These are phyloP conservation scores for Hippophae rhamnoides DNA, from an alignment of 306 rosid genomes.

Conservation along the genomic window DNA sequence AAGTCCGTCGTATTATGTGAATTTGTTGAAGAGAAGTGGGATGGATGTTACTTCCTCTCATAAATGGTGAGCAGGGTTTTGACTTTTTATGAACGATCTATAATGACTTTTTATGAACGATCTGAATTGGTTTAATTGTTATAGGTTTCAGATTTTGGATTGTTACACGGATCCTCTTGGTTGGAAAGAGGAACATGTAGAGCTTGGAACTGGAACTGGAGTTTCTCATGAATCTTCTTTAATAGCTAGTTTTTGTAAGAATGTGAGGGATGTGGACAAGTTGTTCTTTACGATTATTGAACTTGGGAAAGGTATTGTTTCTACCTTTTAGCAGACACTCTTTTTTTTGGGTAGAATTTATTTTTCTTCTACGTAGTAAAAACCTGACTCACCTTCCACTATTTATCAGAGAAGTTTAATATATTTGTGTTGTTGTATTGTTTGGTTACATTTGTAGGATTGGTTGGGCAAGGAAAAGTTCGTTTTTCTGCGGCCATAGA, in stretches of 20 bases:
- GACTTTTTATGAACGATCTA: too few species aligned
- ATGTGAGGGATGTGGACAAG: conserved; percentile 54
- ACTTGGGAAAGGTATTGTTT: conserved; percentile 54
- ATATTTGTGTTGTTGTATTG: neutral
- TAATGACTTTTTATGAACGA: neutral
- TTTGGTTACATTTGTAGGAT: conserved; percentile 36
- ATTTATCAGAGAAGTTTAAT: neutral
- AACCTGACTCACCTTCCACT: neutral
- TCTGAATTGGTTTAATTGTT: conserved; percentile 12
- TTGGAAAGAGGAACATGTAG: conserved; percentile 62
- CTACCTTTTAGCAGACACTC: neutral
- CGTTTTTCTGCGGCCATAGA: conserved; percentile 68
- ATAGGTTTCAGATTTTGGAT: conserved; percentile 84
- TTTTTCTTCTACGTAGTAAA: neutral
- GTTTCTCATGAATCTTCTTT: conserved; percentile 29
- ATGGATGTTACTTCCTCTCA: conserved; percentile 38
- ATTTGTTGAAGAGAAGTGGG: conserved; percentile 44
- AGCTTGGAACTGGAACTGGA: conserved; percentile 22
- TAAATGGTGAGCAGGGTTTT: conserved; percentile 44
- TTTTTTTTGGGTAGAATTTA: neutral
- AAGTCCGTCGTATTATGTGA: conserved; percentile 56
- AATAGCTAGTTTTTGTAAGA: conserved; percentile 32
- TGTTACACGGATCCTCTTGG: conserved; percentile 96
- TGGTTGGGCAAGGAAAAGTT: conserved; percentile 48
- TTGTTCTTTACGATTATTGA: conserved; percentile 41